Evolutionary conservation across 495 filamentous ascomycete genomes (phyloP).

Genomic region (Penicillium roqueforti): DNA sequence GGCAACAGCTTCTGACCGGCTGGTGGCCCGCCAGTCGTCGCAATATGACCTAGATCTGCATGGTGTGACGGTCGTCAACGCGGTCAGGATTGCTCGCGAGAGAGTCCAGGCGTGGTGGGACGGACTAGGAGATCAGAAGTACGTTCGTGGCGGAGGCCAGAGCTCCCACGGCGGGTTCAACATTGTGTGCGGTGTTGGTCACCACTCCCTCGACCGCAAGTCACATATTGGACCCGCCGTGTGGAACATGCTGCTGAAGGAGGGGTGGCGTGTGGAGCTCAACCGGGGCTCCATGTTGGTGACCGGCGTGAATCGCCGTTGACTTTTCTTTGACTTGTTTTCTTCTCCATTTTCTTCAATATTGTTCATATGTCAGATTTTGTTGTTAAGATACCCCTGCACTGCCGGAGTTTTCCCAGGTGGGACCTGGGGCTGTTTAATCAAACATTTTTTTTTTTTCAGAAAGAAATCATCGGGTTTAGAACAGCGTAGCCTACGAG

Average conservation of each 20-base stretch:
- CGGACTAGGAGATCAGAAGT: constrained; percentile 54
- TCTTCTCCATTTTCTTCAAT: background rate
- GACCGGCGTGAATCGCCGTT: constrained; percentile 45
- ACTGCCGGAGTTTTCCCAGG: constrained; percentile 6
- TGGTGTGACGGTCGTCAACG: constrained; percentile 75
- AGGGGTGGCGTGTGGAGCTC: constrained; percentile 80
- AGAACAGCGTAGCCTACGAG: background rate
- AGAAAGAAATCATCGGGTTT: background rate
- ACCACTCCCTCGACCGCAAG: constrained; percentile 72
- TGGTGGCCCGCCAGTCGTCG: constrained; percentile 59
- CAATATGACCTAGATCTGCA: constrained; percentile 68
- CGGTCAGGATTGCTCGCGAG: constrained; percentile 65
- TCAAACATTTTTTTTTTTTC: background rate
- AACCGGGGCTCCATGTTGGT: constrained; percentile 62
- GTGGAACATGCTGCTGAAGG: constrained; percentile 62
- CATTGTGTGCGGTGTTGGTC: constrained; percentile 77
- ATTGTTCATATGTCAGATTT: background rate
- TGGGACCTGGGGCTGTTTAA: background rate
- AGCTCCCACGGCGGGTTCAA: constrained; percentile 49
- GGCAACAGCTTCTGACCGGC: constrained; percentile 52
- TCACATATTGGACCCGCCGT: constrained; percentile 78
- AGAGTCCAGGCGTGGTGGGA: constrained; percentile 78
- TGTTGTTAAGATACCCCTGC: constrained; percentile 9
- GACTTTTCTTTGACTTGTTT: background rate
- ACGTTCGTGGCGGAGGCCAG: constrained; percentile 43